Evolutionary conservation across 768 basidiomycete species (phyloP).

Genomic region (Strobilomyces dryophilus): DNA sequence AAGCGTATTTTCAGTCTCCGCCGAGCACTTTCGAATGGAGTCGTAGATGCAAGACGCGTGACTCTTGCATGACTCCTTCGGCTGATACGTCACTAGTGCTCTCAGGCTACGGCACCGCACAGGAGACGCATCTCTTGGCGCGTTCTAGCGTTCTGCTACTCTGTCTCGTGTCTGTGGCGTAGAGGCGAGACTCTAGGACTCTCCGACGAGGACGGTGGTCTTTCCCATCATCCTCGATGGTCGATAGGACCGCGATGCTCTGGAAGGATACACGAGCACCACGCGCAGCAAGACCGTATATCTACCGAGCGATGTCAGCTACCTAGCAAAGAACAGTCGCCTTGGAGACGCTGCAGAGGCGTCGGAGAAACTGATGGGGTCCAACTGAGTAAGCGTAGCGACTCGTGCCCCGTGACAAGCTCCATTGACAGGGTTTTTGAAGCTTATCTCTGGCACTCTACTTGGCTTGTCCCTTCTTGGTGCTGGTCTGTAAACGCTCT

Average conservation of each 20-base stretch:
- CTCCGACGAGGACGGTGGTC: conserved; percentile 50
- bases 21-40: too few species aligned
- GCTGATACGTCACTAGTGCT: too few species aligned
- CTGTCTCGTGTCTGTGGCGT: too few species aligned
- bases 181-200: conserved; percentile 18
- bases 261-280: conserved; percentile 53
- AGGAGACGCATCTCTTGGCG: too few species aligned
- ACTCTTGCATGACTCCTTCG: too few species aligned
- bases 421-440: conserved; percentile 11
- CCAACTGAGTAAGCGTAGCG: conserved; percentile 42
- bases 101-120: too few species aligned
- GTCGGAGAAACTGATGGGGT: conserved; percentile 41
- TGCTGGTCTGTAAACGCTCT: conserved; percentile 40
- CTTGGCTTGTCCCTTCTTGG: conserved; percentile 57
- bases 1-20: too few species aligned
- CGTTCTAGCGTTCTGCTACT: too few species aligned
- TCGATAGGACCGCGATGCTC: conserved; percentile 50
- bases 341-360: conserved; percentile 41
- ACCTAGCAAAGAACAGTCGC: conserved; percentile 61
- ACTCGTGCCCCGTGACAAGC: neutral
- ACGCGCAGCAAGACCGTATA: conserved; percentile 58
- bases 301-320: conserved; percentile 65
- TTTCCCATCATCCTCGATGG: conserved; percentile 66
- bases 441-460: conserved; percentile 66
- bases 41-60: too few species aligned